Percentiles rank a stretch among this genome's conserved stretches.
phyloP scores from a whole-genome alignment of 768 basidiomycete genomes.

The Psilocybe cubensis region DNA sequence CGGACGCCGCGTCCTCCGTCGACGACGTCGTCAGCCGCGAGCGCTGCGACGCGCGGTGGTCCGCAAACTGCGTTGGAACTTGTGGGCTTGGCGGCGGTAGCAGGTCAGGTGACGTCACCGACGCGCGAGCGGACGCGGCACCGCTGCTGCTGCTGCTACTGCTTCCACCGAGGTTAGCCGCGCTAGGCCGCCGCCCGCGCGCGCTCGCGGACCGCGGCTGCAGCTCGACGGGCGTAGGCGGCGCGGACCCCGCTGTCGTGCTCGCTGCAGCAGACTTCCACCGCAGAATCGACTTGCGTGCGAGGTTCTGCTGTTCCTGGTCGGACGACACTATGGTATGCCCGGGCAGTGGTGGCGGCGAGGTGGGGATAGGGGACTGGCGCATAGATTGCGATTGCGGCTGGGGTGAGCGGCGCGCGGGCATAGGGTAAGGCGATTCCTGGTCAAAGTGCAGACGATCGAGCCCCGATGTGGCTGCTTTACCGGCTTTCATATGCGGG shows the following conservation, averaged over 20 bases:
- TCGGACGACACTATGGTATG: too few species aligned
- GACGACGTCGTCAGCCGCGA: conserved; percentile 39
- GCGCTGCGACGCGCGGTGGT: conserved; percentile 31
- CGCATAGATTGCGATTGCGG: too few species aligned
- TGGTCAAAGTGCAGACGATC: conserved; percentile 72
- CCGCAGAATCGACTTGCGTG: conserved; percentile 76
- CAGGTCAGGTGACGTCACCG: conserved; percentile 39
- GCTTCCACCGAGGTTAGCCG: conserved; percentile 47
- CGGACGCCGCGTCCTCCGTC: too few species aligned
- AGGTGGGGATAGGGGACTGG: conserved; percentile 36
- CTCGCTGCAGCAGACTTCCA: conserved; percentile 45
- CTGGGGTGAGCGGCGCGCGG: conserved; percentile 37
- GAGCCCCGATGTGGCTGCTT: conserved; percentile 30
- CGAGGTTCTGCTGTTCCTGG: conserved; percentile 46
- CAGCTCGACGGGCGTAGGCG: conserved; percentile 29
- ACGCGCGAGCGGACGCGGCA: conserved; percentile 40
- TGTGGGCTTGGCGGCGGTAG: conserved; percentile 70
- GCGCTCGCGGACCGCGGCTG: conserved; percentile 38
- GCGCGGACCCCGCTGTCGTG: conserved; percentile 19
- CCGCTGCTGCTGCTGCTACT: too few species aligned
- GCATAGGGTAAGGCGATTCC: conserved; percentile 76
- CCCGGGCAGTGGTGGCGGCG: conserved; percentile 29
- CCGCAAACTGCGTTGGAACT: conserved; percentile 55
- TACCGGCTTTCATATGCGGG: conserved; percentile 41
- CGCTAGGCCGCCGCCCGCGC: conserved; percentile 48